Percentiles rank a stretch among this genome's conserved stretches.
These are phyloP conservation scores for Ceratocystis huliohia DNA, from an alignment of 2,329 filamentous ascomycete species.

Conservation along the genomic window DNA sequence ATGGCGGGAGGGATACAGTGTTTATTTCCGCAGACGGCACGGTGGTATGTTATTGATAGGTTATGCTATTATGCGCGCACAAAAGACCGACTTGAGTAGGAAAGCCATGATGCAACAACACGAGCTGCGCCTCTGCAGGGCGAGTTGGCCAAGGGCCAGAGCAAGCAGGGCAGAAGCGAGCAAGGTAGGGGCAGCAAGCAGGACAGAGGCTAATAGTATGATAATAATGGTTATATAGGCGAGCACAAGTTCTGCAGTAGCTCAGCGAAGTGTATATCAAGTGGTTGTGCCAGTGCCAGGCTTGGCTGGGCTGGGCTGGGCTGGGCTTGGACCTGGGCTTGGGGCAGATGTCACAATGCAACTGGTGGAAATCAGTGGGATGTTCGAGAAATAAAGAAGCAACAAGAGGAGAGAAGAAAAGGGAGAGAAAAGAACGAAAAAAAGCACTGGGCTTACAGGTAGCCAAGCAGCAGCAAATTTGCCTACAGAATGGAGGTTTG, in stretches of 20 bases:
- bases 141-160: background rate
- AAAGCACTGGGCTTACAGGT: background rate
- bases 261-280: background rate
- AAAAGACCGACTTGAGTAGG: background rate
- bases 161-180: too few species aligned
- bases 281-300: background rate
- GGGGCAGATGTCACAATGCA: background rate
- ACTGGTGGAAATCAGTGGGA: background rate
- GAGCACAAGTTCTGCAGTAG: too few species aligned
- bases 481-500: too few species aligned
- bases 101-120: background rate
- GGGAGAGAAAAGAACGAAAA: background rate
- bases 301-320: background rate
- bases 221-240: too few species aligned
- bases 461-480: background rate
- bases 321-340: background rate
- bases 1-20: background rate
- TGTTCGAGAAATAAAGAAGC: background rate
- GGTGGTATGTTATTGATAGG: background rate
- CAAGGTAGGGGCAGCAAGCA: too few species aligned
- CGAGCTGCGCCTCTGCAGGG: slow-evolving; percentile 6
- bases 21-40: background rate
- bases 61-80: background rate
- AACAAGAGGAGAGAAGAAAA: background rate
- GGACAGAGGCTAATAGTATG: too few species aligned